A percentile compares a stretch with the other conserved stretches of the same genome.
These are phyloP conservation scores for Pseudonitzschia multiseries DNA, from an alignment of 108 stramenopile species.

Conservation along the genomic window DNA sequence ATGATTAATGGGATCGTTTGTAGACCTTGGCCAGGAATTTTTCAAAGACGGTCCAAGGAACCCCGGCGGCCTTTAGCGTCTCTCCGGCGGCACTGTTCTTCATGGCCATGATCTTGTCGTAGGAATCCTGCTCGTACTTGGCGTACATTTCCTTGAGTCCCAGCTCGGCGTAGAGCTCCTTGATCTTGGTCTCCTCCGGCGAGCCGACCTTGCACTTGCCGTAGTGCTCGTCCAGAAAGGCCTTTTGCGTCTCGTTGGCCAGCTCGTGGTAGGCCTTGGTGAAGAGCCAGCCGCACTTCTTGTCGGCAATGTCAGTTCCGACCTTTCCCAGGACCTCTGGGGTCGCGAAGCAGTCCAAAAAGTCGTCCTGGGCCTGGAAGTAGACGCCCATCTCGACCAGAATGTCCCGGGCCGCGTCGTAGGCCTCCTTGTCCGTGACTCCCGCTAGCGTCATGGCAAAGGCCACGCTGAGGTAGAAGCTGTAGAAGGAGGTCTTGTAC, in stretches of 20 bases:
- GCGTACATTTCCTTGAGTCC: slow-evolving; percentile 58
- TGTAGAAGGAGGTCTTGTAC: slow-evolving; percentile 99
- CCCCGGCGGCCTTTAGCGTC: slow-evolving; percentile 30
- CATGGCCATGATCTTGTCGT: slow-evolving; percentile 54
- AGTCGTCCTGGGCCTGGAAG: slow-evolving; percentile 99
- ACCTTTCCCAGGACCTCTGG: slow-evolving; percentile 96
- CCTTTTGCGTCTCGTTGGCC: slow-evolving; percentile 25
- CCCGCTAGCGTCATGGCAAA: slow-evolving; percentile 64
- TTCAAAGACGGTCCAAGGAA: slow-evolving; percentile 71
- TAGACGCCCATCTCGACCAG: slow-evolving; percentile 89
- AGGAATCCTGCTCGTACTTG: slow-evolving; percentile 71
- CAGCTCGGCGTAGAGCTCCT: slow-evolving; percentile 75
- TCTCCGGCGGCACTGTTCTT: slow-evolving; percentile 44
- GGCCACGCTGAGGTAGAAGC: slow-evolving; percentile 95
- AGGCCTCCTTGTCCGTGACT: slow-evolving; percentile 36
- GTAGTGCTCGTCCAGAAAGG: slow-evolving; percentile 61
- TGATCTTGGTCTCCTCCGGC: slow-evolving; percentile 45
- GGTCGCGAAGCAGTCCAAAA: slow-evolving; percentile 95
- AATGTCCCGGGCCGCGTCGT: slow-evolving; percentile 42
- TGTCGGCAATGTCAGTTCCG: slow-evolving; percentile 99
- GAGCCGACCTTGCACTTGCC: slow-evolving; percentile 65
- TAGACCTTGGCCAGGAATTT: slow-evolving; percentile 77
- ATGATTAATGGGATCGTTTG: slow-evolving; percentile 73
- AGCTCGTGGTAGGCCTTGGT: slow-evolving; percentile 40
- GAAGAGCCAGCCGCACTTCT: slow-evolving; percentile 96